phyloP scores from a whole-genome alignment of 441 rosid genomes.

The Manihot esculenta region DNA sequence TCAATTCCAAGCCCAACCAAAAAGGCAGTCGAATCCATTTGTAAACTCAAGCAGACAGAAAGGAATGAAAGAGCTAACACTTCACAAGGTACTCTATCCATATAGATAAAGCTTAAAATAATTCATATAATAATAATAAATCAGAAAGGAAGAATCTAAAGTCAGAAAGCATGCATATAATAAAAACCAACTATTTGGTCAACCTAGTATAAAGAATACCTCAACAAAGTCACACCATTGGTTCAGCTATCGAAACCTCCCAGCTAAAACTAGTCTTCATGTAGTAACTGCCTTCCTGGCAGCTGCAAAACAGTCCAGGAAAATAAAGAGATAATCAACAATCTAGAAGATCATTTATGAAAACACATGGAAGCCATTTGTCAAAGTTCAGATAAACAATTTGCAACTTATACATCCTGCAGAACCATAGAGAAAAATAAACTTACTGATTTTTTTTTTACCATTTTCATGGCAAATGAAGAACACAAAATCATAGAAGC shows the following conservation, averaged over 20 bases:
- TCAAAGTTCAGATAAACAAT: not conserved
- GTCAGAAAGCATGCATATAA: too few relatives aligned
- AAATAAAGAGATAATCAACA: conserved; percentile 10
- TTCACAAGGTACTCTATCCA: not conserved
- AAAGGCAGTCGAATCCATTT: not conserved
- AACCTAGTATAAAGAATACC: conserved; percentile 37
- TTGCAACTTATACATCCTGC: not conserved
- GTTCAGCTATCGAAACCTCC: conserved; percentile 86
- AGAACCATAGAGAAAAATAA: conserved; percentile 7
- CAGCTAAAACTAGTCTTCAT: conserved; percentile 82
- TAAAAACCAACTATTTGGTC: not conserved
- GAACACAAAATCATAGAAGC: conserved; percentile 93
- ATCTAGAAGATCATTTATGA: not conserved
- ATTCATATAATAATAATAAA: not conserved
- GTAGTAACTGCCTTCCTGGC: conserved; percentile 77
- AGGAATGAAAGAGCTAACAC: not conserved
- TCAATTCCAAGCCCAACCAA: not conserved
- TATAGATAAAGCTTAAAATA: not conserved
- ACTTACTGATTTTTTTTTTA: conserved; percentile 89
- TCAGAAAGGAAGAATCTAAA: too few relatives aligned
- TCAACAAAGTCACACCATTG: conserved; percentile 91
- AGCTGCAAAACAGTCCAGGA: conserved; percentile 48
- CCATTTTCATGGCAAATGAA: conserved; percentile 93
- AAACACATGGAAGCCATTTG: not conserved
- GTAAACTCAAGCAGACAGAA: not conserved